Conservation (phyloP, 768 basidiomycete species). For the Collybia sordida region DNA sequence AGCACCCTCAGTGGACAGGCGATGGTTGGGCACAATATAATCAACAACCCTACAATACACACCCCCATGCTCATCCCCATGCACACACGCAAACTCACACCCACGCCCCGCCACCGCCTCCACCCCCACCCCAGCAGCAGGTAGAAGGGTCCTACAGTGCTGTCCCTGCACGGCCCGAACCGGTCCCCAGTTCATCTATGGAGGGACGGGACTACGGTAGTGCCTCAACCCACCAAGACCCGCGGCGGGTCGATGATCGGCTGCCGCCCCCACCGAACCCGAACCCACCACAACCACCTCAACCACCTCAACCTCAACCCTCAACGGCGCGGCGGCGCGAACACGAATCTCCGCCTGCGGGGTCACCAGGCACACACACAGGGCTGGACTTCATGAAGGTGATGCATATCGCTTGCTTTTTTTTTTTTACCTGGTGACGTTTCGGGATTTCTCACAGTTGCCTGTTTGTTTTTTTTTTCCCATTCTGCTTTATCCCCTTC, state of each 20-base stretch:
- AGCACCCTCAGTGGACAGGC: constrained; percentile 37
- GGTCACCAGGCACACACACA: constrained; percentile 7
- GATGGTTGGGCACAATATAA: constrained; percentile 37
- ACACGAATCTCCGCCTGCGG: constrained; percentile 6
- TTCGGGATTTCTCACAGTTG: constrained; percentile 4
- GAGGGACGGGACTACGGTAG: constrained; percentile 4
- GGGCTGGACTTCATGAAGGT: constrained; percentile 12
- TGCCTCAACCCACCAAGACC: neutral
- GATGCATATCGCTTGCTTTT: neutral
- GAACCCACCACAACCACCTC: neutral
- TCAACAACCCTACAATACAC: constrained; percentile 20
- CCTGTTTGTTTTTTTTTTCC: no score
- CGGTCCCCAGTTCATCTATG: constrained; percentile 25
- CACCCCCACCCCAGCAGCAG: constrained; percentile 14
- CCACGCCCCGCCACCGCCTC: constrained; percentile 30
- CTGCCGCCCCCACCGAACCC: constrained; percentile 4
- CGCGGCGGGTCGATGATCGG: constrained; percentile 7
- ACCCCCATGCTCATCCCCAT: neutral
- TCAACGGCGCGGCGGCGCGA: constrained; percentile 3
- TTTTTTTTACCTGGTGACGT: neutral
- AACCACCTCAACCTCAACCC: no score
- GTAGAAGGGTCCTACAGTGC: constrained; percentile 32
- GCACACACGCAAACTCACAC: constrained; percentile 1
- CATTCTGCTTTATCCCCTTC: neutral
- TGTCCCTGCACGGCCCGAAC: constrained; percentile 29